Percentiles rank a stretch among this genome's conserved stretches.
phyloP scores from a whole-genome alignment of 805 yeast species.

The Zygosaccharomyces lentus region DNA sequence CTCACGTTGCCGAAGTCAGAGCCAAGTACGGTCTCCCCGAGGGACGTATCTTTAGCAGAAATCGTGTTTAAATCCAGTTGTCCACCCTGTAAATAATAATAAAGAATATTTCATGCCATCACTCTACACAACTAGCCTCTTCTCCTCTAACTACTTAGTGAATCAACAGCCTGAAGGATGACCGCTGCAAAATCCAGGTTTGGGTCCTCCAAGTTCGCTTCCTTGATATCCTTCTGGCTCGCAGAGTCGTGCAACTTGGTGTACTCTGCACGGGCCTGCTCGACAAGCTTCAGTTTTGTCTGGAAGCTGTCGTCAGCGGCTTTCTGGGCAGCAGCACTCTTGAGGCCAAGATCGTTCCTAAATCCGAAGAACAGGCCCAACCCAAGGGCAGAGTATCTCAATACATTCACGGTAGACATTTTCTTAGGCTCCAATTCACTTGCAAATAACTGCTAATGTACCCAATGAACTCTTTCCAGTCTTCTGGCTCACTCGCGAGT shows the following conservation, averaged over 20 bases:
- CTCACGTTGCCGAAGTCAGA: conserved; percentile 65
- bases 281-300: conserved; percentile 68
- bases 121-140: background rate
- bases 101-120: conserved; percentile 5
- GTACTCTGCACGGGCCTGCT: conserved; percentile 85
- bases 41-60: conserved; percentile 72
- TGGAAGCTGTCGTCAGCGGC: conserved; percentile 56
- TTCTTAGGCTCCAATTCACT: background rate
- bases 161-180: conserved; percentile 60
- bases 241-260: conserved; percentile 56
- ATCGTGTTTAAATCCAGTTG: conserved; percentile 35
- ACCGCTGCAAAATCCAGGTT: conserved; percentile 78
- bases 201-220: conserved; percentile 79
- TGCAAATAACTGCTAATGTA: background rate
- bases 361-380: conserved; percentile 89
- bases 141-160: conserved; percentile 35
- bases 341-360: conserved; percentile 69
- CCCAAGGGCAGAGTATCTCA: conserved; percentile 89
- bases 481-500: background rate
- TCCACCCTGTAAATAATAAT: background rate
- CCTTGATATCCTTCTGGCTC: conserved; percentile 43
- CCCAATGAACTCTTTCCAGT: background rate
- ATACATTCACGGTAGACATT: conserved; percentile 56
- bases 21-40: conserved; percentile 63
- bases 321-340: conserved; percentile 53